These are phyloP conservation scores for Xanthoconium purpureum DNA, from an alignment of 768 basidiomycete species.

Conservation along the genomic window DNA sequence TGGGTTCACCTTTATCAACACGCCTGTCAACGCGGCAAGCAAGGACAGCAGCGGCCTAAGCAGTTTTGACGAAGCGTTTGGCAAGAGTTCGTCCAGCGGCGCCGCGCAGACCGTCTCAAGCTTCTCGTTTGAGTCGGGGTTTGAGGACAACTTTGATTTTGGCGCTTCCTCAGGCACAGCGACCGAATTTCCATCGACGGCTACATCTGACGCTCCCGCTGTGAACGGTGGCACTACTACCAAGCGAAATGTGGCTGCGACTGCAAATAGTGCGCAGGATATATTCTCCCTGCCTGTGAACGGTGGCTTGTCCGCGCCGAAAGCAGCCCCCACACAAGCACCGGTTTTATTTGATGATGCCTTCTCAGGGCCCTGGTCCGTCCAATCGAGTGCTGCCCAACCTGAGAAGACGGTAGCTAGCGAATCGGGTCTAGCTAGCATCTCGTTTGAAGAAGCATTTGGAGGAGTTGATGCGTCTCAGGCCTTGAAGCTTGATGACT, in stretches of 20 bases:
- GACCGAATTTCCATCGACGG: constrained; percentile 28
- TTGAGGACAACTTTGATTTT: constrained; percentile 70
- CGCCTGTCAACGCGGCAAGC: constrained; percentile 11
- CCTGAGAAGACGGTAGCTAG: constrained; percentile 14
- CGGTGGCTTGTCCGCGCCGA: constrained; percentile 5
- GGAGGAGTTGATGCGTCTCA: constrained; percentile 40
- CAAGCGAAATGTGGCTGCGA: constrained; percentile 1
- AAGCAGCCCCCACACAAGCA: constrained; percentile 16
- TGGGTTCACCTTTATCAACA: constrained; percentile 18
- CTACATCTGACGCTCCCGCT: constrained; percentile 19
- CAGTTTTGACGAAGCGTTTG: constrained; percentile 76
- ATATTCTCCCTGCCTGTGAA: constrained; percentile 14
- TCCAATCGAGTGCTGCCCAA: constrained; percentile 3
- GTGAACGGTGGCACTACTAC: constrained; percentile 26
- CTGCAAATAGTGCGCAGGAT: constrained; percentile 11
- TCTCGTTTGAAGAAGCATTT: constrained; percentile 59
- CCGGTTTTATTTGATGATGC: constrained; percentile 46
- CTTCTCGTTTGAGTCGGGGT: constrained; percentile 65
- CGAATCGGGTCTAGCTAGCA: constrained; percentile 13
- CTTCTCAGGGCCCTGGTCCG: constrained; percentile 33
- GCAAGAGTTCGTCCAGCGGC: constrained; percentile 44
- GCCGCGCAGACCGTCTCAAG: constrained; percentile 32
- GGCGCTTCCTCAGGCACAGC: constrained; percentile 36
- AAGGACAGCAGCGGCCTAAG: constrained; percentile 36
- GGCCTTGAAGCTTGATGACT: constrained; percentile 39